Evolutionary conservation across 2,329 filamentous ascomycete species (phyloP).

Genomic region (Arthrobotrys musiformis): DNA sequence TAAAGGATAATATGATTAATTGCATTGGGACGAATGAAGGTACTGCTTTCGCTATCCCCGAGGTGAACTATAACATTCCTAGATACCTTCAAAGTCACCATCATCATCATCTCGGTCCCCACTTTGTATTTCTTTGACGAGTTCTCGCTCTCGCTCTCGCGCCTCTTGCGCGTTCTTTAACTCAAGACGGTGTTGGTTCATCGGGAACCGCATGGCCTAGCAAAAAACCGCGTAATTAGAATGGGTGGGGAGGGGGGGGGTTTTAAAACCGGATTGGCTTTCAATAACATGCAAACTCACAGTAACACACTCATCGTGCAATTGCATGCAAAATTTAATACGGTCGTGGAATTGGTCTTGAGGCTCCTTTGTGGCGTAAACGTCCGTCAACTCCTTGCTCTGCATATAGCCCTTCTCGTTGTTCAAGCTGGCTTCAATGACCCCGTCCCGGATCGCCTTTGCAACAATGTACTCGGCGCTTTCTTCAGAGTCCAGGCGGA

Average conservation of each 20-base stretch:
- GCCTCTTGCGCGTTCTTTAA: slow-evolving; percentile 98
- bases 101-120: slow-evolving; percentile 97
- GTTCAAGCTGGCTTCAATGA: slow-evolving; percentile 94
- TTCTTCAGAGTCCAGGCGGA: slow-evolving; percentile 94
- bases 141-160: slow-evolving; percentile 92
- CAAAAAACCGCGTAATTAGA: slow-evolving; percentile 59
- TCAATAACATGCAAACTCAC: slow-evolving; percentile 66
- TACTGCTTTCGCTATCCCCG: not conserved
- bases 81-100: slow-evolving; percentile 96
- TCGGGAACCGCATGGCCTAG: slow-evolving; percentile 97
- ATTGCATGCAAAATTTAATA: slow-evolving; percentile 86
- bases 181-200: slow-evolving; percentile 98
- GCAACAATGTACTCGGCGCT: slow-evolving; percentile 99
- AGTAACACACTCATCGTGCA: slow-evolving; percentile 99
- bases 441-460: slow-evolving; percentile 96
- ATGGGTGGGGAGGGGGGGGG: no score
- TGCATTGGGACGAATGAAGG: not conserved
- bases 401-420: slow-evolving; percentile 98
- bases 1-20: not conserved
- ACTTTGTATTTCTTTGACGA: slow-evolving; percentile 99
- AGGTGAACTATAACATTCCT: slow-evolving; percentile 61
- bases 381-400: slow-evolving; percentile 94
- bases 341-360: slow-evolving; percentile 98
- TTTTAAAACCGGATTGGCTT: no score
- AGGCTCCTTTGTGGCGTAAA: slow-evolving; percentile 94